Evolutionary conservation across 805 yeast genomes (phyloP).

Genomic region (Torulaspora gathmanii): DNA sequence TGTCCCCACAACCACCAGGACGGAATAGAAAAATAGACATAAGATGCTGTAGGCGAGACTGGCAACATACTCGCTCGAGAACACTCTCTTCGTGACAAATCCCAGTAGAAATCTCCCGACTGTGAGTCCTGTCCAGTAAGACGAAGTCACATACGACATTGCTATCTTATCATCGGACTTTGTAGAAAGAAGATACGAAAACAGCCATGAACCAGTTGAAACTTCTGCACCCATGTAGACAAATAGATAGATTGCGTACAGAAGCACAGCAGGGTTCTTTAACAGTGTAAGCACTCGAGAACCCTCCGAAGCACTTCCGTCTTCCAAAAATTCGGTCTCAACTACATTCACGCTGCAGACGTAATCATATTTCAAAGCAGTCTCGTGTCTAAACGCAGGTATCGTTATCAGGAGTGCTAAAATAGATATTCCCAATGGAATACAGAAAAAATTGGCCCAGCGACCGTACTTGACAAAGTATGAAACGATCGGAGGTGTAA

Average conservation of each 20-base stretch:
- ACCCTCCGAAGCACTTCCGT: slow-evolving; percentile 16
- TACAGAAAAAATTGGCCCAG: slow-evolving; percentile 29
- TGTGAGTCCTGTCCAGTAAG: slow-evolving; percentile 70
- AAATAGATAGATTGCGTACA: slow-evolving; percentile 53
- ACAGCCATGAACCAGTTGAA: slow-evolving; percentile 65
- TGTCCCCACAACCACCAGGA: slow-evolving; percentile 27
- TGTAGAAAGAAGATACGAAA: slow-evolving; percentile 54
- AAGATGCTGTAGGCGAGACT: slow-evolving; percentile 35
- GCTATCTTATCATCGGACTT: slow-evolving; percentile 44
- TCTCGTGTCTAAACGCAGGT: slow-evolving; percentile 46
- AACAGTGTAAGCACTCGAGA: slow-evolving; percentile 11
- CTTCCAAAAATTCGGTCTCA: slow-evolving; percentile 18
- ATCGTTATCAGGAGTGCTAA: slow-evolving; percentile 29
- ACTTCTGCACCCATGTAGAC: slow-evolving; percentile 69
- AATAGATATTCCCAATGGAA: slow-evolving; percentile 40
- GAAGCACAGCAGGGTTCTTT: slow-evolving; percentile 37
- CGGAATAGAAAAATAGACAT: slow-evolving; percentile 35
- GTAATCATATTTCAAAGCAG: slow-evolving; percentile 36
- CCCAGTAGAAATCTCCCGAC: slow-evolving; percentile 57
- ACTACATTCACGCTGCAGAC: slow-evolving; percentile 17
- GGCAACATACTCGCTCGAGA: slow-evolving; percentile 42
- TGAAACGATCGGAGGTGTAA: slow-evolving; percentile 63
- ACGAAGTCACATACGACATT: slow-evolving; percentile 62
- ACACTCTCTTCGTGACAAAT: slow-evolving; percentile 47
- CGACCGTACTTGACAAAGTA: slow-evolving; percentile 31